Percentiles rank a stretch among this genome's conserved stretches.
These are phyloP conservation scores for Aspergillus baeticus DNA, from an alignment of 495 filamentous ascomycete genomes.

Conservation along the genomic window DNA sequence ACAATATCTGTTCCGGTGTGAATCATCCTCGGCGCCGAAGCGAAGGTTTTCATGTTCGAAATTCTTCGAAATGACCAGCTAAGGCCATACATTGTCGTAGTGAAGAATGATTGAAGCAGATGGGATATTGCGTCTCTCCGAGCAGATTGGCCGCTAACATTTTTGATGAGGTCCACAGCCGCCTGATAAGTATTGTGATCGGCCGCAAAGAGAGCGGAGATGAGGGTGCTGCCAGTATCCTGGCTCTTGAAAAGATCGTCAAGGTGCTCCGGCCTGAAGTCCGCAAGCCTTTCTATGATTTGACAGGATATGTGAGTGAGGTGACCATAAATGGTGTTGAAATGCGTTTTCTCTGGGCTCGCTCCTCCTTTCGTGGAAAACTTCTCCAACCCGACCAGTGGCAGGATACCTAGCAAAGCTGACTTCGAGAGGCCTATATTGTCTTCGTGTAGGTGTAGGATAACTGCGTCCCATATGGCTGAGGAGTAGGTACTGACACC, in stretches of 20 bases:
- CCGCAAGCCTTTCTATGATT: slow-evolving; percentile 71
- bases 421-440: slow-evolving; percentile 65
- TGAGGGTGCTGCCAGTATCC: slow-evolving; percentile 62
- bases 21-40: slow-evolving; percentile 66
- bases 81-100: slow-evolving; percentile 57
- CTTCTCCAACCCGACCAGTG: slow-evolving; percentile 69
- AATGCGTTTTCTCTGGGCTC: slow-evolving; percentile 57
- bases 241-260: slow-evolving; percentile 61
- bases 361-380: slow-evolving; percentile 55
- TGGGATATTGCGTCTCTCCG: slow-evolving; percentile 73
- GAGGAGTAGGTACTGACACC: slow-evolving; percentile 63
- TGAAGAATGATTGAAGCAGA: slow-evolving; percentile 63
- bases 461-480: slow-evolving; percentile 72
- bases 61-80: slow-evolving; percentile 61
- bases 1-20: slow-evolving; percentile 74
- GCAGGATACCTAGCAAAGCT: slow-evolving; percentile 67
- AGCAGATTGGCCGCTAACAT: slow-evolving; percentile 65
- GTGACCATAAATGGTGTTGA: slow-evolving; percentile 71
- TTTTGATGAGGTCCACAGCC: slow-evolving; percentile 76
- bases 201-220: slow-evolving; percentile 67
- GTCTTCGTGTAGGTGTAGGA: slow-evolving; percentile 63
- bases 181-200: slow-evolving; percentile 70
- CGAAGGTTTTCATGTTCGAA: slow-evolving; percentile 57
- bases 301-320: slow-evolving; percentile 67
- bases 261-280: slow-evolving; percentile 66